Evolutionary conservation across 2,329 filamentous ascomycete genomes (phyloP).

Genomic region (Graphium sp.): DNA sequence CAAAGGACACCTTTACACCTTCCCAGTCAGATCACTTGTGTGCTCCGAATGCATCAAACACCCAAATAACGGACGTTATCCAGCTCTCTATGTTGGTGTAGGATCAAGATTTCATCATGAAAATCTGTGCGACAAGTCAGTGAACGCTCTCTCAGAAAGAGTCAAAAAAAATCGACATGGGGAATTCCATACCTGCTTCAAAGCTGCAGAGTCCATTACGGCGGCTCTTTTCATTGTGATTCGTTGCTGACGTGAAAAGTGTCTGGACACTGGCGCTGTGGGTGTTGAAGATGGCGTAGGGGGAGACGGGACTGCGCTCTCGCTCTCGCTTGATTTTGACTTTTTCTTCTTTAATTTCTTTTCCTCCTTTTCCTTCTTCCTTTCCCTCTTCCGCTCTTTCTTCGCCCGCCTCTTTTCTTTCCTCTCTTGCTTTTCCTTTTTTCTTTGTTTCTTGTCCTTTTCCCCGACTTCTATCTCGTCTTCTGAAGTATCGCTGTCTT

Average conservation of each 20-base stretch:
- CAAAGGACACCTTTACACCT: too few relatives aligned
- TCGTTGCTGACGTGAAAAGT: conserved; percentile 1
- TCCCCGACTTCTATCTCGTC: conserved; percentile 1
- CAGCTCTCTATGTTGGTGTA: too few relatives aligned
- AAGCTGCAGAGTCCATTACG: conserved; percentile 1
- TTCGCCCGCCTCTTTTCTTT: conserved; percentile 4
- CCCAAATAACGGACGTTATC: too few relatives aligned
- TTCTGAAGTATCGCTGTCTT: not conserved
- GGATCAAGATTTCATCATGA: too few relatives aligned
- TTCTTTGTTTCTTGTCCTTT: conserved; percentile 4
- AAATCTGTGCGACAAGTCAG: too few relatives aligned
- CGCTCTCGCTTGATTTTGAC: conserved; percentile 1
- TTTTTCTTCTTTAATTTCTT: conserved; percentile 4
- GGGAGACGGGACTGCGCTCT: not conserved
- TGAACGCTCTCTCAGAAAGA: too few relatives aligned
- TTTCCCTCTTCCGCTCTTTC: conserved; percentile 2
- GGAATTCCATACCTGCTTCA: conserved; percentile 3
- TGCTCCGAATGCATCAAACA: too few relatives aligned
- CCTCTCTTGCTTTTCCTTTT: conserved; percentile 2
- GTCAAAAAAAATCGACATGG: too few relatives aligned
- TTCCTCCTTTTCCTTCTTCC: conserved; percentile 5
- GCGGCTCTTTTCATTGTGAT: conserved; percentile 2
- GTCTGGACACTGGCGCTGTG: conserved; percentile 1
- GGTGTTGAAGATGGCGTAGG: not conserved
- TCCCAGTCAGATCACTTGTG: too few relatives aligned